A percentile compares a stretch with the other conserved stretches of the same genome.
phyloP scores from a whole-genome alignment of 805 yeast genomes.

The Suhomyces tanzawaensis region DNA sequence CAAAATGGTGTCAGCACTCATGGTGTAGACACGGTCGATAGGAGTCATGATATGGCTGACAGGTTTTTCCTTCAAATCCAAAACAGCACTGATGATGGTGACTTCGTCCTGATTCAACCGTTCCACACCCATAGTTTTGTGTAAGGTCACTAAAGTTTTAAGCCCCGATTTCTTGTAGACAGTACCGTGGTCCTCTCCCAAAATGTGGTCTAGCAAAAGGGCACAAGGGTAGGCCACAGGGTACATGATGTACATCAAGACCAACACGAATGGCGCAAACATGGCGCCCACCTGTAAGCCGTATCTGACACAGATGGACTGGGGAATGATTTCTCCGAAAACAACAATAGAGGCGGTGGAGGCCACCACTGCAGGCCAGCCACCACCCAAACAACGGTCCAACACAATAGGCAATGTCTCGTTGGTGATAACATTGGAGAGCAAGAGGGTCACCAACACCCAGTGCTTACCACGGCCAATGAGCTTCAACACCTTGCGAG shows the following conservation, averaged over 20 bases:
- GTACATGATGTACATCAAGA: slow-evolving; percentile 83
- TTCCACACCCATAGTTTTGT: slow-evolving; percentile 93
- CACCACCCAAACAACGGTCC: slow-evolving; percentile 93
- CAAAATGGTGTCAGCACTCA: slow-evolving; percentile 77
- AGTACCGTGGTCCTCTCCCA: slow-evolving; percentile 97
- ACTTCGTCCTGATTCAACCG: slow-evolving; percentile 92
- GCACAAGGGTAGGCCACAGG: slow-evolving; percentile 94
- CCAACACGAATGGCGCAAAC: slow-evolving; percentile 83
- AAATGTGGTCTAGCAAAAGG: slow-evolving; percentile 66
- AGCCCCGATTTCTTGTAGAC: slow-evolving; percentile 89
- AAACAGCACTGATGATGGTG: slow-evolving; percentile 88
- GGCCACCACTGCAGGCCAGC: slow-evolving; percentile 92
- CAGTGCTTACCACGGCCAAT: slow-evolving; percentile 89
- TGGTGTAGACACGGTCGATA: slow-evolving; percentile 80
- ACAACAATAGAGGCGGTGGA: slow-evolving; percentile 92
- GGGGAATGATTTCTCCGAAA: slow-evolving; percentile 97
- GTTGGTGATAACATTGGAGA: slow-evolving; percentile 88
- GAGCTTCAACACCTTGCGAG: slow-evolving; percentile 67
- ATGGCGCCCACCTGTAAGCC: slow-evolving; percentile 90
- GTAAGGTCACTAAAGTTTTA: slow-evolving; percentile 89
- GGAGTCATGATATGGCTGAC: slow-evolving; percentile 93
- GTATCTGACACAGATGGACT: slow-evolving; percentile 86
- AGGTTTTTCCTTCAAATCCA: slow-evolving; percentile 88
- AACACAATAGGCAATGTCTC: slow-evolving; percentile 92
- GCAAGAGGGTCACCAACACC: slow-evolving; percentile 84